Evolutionary conservation across 2,329 filamentous ascomycete species (phyloP).

Genomic region (Periconia sp.): DNA sequence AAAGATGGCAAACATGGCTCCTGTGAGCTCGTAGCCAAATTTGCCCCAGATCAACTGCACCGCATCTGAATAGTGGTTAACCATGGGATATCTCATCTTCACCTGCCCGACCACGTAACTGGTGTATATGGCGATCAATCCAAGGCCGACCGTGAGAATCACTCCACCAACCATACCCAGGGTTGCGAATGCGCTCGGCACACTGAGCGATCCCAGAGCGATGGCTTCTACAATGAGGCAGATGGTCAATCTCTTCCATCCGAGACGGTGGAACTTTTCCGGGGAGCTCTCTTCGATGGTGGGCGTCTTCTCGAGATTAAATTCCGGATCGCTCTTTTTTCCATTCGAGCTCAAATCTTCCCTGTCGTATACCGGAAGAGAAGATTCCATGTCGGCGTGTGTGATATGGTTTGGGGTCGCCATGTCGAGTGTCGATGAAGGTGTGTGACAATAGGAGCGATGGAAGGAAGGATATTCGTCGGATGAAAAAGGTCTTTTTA

Average conservation of each 20-base stretch:
- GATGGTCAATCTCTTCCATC: conserved; percentile 59
- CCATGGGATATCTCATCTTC: conserved; percentile 63
- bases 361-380: conserved; percentile 26
- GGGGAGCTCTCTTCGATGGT: conserved; percentile 44
- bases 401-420: not conserved
- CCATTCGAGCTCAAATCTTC: conserved; percentile 32
- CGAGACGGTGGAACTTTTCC: conserved; percentile 50
- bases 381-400: conserved; percentile 9
- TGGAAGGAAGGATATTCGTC: not conserved
- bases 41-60: conserved; percentile 68
- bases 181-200: conserved; percentile 53
- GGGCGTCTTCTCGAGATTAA: conserved; percentile 37
- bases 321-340: conserved; percentile 43
- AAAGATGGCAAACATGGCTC: conserved; percentile 59
- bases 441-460: not conserved
- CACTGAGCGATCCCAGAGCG: conserved; percentile 54
- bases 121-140: conserved; percentile 66
- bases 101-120: conserved; percentile 68
- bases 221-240: conserved; percentile 59
- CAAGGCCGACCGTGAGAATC: conserved; percentile 55
- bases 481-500: not conserved
- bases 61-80: conserved; percentile 73
- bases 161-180: conserved; percentile 56
- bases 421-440: conserved; percentile 9
- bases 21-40: conserved; percentile 56